phyloP scores from a whole-genome alignment of 2,329 filamentous ascomycete genomes.

The Pseudogymnoascus destructans region DNA sequence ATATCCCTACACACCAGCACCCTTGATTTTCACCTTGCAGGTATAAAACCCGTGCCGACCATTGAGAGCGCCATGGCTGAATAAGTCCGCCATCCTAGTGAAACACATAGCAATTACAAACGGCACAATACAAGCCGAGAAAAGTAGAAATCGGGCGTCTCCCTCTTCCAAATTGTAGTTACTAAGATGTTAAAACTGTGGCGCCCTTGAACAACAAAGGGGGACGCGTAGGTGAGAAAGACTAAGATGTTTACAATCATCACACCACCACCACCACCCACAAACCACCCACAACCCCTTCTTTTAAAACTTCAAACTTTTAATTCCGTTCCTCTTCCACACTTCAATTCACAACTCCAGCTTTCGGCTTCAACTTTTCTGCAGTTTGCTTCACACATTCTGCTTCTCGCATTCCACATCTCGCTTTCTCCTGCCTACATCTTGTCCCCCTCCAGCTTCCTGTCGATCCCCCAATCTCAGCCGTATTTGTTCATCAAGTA shows the following conservation, averaged over 20 bases:
- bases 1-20: neutral
- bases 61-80: neutral
- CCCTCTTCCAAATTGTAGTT: neutral
- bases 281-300: neutral
- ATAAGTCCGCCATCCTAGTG: neutral
- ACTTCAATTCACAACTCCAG: neutral
- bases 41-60: neutral
- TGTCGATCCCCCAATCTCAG: neutral
- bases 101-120: neutral
- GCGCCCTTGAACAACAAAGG: neutral
- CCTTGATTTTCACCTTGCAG: neutral
- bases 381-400: neutral
- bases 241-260: neutral
- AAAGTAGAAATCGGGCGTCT: neutral
- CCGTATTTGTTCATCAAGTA: conserved; percentile 10
- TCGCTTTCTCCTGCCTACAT: neutral
- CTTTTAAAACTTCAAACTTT: neutral
- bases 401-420: neutral
- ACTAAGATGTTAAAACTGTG: neutral
- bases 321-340: neutral
- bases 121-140: neutral
- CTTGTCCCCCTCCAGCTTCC: neutral
- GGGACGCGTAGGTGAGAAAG: neutral
- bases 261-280: neutral
- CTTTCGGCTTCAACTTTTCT: neutral